Conservation (phyloP, 148 eudicot species). For the Limonium bicolor region DNA sequence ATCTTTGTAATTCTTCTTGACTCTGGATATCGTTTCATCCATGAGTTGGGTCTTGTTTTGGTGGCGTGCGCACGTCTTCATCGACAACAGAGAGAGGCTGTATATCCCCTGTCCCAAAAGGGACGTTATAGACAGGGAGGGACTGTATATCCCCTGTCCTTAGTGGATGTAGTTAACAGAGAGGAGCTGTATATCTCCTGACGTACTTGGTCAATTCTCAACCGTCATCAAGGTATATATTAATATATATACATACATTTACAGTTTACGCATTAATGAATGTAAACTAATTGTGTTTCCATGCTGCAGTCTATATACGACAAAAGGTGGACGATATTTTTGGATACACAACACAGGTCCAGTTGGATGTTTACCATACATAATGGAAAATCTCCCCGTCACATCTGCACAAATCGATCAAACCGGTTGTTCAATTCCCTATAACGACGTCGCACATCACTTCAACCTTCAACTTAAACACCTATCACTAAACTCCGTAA, state of each 20-base stretch:
- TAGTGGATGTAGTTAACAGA: too few relatives aligned
- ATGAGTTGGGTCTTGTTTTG: too few relatives aligned
- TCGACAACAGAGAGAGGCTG: too few relatives aligned
- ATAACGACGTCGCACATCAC: slow-evolving; percentile 50
- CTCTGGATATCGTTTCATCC: too few relatives aligned
- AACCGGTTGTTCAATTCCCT: slow-evolving; percentile 46
- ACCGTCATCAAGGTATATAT: slow-evolving; percentile 38
- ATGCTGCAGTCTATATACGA: slow-evolving; percentile 28
- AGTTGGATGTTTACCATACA: slow-evolving; percentile 66
- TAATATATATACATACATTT: background rate
- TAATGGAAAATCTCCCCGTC: slow-evolving; percentile 37
- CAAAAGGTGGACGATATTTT: slow-evolving; percentile 64
- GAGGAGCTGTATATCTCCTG: too few relatives aligned
- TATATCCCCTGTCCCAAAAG: too few relatives aligned
- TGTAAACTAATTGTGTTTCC: background rate
- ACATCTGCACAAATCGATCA: slow-evolving; percentile 45
- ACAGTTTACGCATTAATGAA: background rate
- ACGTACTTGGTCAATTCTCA: slow-evolving; percentile 43
- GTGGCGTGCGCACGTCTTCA: too few relatives aligned
- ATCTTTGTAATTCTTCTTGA: too few relatives aligned
- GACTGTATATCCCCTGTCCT: too few relatives aligned
- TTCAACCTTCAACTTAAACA: slow-evolving; percentile 49
- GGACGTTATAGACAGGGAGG: too few relatives aligned
- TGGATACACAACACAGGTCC: slow-evolving; percentile 99
- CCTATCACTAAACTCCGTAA: slow-evolving; percentile 34